These are phyloP conservation scores for Populus tomentosa DNA, from an alignment of 441 rosid genomes.

Conservation along the genomic window DNA sequence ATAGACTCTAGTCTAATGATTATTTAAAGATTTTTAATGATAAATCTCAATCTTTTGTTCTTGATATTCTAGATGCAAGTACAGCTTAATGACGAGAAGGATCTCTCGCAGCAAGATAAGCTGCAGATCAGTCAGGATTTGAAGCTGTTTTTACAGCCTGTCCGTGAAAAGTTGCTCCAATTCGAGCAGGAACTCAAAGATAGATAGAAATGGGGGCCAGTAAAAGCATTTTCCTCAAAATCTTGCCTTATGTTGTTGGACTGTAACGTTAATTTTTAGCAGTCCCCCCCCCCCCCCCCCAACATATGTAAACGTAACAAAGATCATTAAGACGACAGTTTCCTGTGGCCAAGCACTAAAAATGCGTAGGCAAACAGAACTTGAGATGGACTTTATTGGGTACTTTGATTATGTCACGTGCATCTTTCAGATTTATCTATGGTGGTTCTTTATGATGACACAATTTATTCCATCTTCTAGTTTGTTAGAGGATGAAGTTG, in stretches of 20 bases:
- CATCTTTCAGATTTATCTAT: not conserved
- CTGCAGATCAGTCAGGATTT: constrained; percentile 47
- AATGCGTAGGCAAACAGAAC: not conserved
- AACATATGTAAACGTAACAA: constrained; percentile 13
- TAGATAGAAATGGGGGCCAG: constrained; percentile 29
- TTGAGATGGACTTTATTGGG: not conserved
- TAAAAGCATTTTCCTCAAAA: not conserved
- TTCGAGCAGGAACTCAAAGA: constrained; percentile 90
- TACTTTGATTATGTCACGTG: not conserved
- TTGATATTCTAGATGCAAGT: constrained; percentile 52
- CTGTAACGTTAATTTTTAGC: constrained; percentile 13
- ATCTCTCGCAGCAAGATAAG: constrained; percentile 54
- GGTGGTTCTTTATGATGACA: not conserved
- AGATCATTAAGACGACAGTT: constrained; percentile 3
- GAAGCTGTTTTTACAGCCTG: constrained; percentile 70
- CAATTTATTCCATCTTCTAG: not conserved
- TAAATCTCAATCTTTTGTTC: not conserved
- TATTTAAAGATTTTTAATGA: not conserved
- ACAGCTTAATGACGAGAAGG: constrained; percentile 56
- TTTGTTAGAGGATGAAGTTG: not conserved
- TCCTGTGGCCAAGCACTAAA: not conserved
- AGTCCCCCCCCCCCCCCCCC: not conserved
- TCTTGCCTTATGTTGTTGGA: constrained; percentile 2
- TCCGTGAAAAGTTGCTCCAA: constrained; percentile 63
- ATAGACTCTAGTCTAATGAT: not conserved